A percentile compares a stretch with the other conserved stretches of the same genome.
phyloP scores from a whole-genome alignment of 768 basidiomycete species.

The Exsudoporus frostii region DNA sequence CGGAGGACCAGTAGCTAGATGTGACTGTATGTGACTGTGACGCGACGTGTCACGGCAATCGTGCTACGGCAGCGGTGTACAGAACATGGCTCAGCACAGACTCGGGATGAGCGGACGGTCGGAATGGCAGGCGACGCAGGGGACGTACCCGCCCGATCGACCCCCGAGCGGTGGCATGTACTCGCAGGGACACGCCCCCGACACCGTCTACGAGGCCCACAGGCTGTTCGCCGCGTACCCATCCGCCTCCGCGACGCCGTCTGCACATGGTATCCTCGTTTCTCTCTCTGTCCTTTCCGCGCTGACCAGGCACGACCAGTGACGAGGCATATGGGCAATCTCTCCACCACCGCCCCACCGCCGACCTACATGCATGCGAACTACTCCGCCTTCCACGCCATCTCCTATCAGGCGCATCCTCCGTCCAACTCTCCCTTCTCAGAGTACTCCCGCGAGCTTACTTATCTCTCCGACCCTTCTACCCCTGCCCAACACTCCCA shows the following conservation, averaged over 20 bases:
- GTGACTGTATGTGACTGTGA: conserved; percentile 19
- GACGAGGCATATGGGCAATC: conserved; percentile 58
- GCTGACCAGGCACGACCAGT: conserved; percentile 42
- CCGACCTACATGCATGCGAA: conserved; percentile 62
- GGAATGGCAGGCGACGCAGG: conserved; percentile 24
- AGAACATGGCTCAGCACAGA: conserved; percentile 1
- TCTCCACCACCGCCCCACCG: conserved; percentile 56
- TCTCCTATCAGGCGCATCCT: conserved; percentile 28
- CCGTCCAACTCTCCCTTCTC: conserved; percentile 55
- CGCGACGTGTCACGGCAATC: conserved; percentile 13
- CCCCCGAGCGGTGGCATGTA: background rate
- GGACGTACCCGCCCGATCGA: conserved; percentile 13
- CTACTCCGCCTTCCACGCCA: conserved; percentile 21
- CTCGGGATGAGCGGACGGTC: conserved; percentile 25
- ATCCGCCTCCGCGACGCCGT: conserved; percentile 73
- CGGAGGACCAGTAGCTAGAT: conserved; percentile 37
- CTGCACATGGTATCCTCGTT: conserved; percentile 57
- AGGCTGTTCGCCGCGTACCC: conserved; percentile 66
- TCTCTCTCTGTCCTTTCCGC: background rate
- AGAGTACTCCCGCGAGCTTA: conserved; percentile 62
- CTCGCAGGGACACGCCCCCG: conserved; percentile 28
- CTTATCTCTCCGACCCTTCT: conserved; percentile 52
- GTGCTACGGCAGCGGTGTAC: background rate
- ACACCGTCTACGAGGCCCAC: conserved; percentile 67
- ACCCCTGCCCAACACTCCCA: conserved; percentile 44